Percentiles rank a stretch among this genome's conserved stretches.
phyloP scores from a whole-genome alignment of 305 asterid species.

The Nicotiana rustica region DNA sequence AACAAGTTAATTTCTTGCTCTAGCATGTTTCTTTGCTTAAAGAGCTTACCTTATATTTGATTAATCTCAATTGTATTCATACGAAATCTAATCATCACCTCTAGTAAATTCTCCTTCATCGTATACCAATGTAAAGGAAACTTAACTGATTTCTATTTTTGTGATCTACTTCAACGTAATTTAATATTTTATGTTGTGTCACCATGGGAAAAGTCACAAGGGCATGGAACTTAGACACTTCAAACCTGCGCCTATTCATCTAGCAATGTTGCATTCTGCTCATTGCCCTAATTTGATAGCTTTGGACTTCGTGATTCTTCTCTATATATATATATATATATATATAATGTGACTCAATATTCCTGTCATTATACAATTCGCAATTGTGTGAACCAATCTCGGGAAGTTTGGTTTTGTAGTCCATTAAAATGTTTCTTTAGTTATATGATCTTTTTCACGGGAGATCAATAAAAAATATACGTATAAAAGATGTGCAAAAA shows the following conservation, averaged over 20 bases:
- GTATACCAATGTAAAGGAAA: background rate
- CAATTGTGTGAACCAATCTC: constrained; percentile 34
- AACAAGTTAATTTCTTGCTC: too few relatives aligned
- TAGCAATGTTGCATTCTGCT: background rate
- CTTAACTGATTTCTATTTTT: background rate
- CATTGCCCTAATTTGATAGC: constrained; percentile 18
- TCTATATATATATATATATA: background rate
- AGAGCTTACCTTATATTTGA: background rate
- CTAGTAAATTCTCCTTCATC: background rate
- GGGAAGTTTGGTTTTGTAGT: too few relatives aligned
- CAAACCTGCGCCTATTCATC: background rate
- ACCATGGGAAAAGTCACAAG: background rate
- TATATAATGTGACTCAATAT: background rate
- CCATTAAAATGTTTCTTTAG: too few relatives aligned
- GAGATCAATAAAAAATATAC: too few relatives aligned
- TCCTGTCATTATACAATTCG: constrained; percentile 23
- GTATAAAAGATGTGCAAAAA: too few relatives aligned
- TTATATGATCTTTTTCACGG: too few relatives aligned
- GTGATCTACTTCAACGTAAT: background rate
- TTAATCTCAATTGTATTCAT: background rate
- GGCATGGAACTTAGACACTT: background rate
- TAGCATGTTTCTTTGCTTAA: too few relatives aligned
- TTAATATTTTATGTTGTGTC: background rate
- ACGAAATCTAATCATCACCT: background rate
- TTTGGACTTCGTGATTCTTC: constrained; percentile 38